Evolutionary conservation across 2,329 filamentous ascomycete species (phyloP).

Genomic region (Phyllachora maydis): DNA sequence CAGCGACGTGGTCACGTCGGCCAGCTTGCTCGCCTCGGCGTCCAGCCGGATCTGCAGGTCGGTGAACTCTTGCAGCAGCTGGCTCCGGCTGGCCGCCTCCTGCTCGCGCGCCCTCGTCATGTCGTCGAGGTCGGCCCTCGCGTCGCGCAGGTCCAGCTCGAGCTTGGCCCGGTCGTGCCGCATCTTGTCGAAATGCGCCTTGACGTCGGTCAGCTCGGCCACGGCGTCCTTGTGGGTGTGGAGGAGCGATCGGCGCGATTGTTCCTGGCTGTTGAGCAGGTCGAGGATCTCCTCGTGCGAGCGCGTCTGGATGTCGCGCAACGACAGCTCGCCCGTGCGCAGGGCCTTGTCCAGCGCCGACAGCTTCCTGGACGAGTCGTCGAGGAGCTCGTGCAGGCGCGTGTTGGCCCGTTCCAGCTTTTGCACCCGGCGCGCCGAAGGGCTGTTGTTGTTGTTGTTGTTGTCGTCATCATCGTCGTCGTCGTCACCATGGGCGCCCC

Average conservation of each 20-base stretch:
- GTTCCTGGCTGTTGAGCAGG: slow-evolving; percentile 80
- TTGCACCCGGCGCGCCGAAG: slow-evolving; percentile 61
- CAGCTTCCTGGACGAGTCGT: slow-evolving; percentile 84
- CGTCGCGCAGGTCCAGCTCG: slow-evolving; percentile 75
- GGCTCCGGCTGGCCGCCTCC: slow-evolving; percentile 68
- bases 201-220: slow-evolving; percentile 68
- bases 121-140: slow-evolving; percentile 66
- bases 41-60: slow-evolving; percentile 88
- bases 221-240: slow-evolving; percentile 74
- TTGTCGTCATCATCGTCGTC: too few relatives aligned
- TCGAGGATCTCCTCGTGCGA: slow-evolving; percentile 91
- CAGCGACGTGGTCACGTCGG: slow-evolving; percentile 68
- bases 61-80: slow-evolving; percentile 78
- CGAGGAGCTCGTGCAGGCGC: slow-evolving; percentile 80
- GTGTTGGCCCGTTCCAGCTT: slow-evolving; percentile 86
- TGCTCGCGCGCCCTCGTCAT: slow-evolving; percentile 62
- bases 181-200: slow-evolving; percentile 69
- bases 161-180: slow-evolving; percentile 60
- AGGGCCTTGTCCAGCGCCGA: slow-evolving; percentile 76
- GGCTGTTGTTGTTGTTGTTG: too few relatives aligned
- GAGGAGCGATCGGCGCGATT: slow-evolving; percentile 62
- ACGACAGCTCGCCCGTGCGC: slow-evolving; percentile 65
- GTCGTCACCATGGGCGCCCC: too few relatives aligned
- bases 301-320: slow-evolving; percentile 80
- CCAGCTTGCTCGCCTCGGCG: slow-evolving; percentile 65